Evolutionary conservation across 2,329 filamentous ascomycete species (phyloP).

Genomic region (Pyrenophora seminiperda): DNA sequence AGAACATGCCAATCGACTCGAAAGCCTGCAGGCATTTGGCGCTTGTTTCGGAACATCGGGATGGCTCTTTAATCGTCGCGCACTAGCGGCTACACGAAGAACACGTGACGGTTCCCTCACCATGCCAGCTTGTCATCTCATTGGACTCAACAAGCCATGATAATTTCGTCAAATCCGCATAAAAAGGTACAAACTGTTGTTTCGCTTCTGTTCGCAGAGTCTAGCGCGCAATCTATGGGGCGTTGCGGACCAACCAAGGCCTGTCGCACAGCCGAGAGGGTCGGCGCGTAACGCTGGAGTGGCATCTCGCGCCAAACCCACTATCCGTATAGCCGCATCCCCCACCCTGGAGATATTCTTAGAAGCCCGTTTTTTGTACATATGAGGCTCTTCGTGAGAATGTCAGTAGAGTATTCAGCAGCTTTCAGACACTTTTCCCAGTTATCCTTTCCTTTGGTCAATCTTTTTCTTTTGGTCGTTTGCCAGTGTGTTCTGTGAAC

Average conservation of each 20-base stretch:
- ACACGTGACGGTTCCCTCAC: slow-evolving; percentile 3
- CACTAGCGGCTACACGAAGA: background rate
- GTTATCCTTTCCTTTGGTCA: slow-evolving; percentile 13
- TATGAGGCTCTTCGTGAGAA: slow-evolving; percentile 13
- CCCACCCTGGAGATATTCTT: slow-evolving; percentile 17
- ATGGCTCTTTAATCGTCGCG: background rate
- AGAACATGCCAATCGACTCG: background rate
- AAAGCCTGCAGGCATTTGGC: background rate
- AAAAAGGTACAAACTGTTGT: slow-evolving; percentile 23
- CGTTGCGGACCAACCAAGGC: slow-evolving; percentile 21
- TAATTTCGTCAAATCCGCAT: slow-evolving; percentile 1
- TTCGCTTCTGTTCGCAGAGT: slow-evolving; percentile 16
- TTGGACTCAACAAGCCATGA: slow-evolving; percentile 11
- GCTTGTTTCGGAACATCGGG: background rate
- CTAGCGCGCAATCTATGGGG: slow-evolving; percentile 15
- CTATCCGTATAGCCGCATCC: slow-evolving; percentile 11
- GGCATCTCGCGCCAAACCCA: slow-evolving; percentile 19
- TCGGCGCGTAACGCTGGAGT: slow-evolving; percentile 28
- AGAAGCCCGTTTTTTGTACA: slow-evolving; percentile 8
- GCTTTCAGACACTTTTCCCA: slow-evolving; percentile 6
- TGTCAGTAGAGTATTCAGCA: slow-evolving; percentile 1
- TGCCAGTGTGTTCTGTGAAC: slow-evolving; percentile 27
- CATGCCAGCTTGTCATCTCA: background rate
- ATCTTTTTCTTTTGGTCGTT: slow-evolving; percentile 9
- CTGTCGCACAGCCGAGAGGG: slow-evolving; percentile 22